Evolutionary conservation across 2,329 filamentous ascomycete genomes (phyloP), one percentile per base, ranked within the genome.

Genomic region (Parastagonospora avenae): DNA sequence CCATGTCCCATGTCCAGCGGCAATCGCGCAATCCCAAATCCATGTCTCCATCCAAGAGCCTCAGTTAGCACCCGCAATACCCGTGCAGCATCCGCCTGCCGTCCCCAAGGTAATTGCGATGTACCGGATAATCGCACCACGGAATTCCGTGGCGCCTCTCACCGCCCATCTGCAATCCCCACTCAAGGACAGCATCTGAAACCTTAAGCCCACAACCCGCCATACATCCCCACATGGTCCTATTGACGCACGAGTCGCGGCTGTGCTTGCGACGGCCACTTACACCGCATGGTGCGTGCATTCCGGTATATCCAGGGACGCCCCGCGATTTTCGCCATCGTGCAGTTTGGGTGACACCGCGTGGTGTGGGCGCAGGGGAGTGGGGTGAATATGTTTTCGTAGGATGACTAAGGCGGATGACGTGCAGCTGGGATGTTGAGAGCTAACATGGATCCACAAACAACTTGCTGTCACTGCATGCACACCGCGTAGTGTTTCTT

Each of bases 401-500:
- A 19, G 28, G 40, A 33, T 48, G 42, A 52, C 55, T 48, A 55
- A 51, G 46, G 39, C 42, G 30, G 15, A 50, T 54, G 57, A 60
- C 52, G 48, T 56, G 55, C 52, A 56, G 48, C 49, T 37, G 42
- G 44, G 45, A 48, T 50, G 39, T 54, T 48, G 44, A 44, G 41
- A 42, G 39, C 29, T 46, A 39, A 40, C 40, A 29, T 47, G 49
- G 32, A 11, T 44, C 40, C 42, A 36, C 42, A 28, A 44, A 33
- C 16, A 35, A 14, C 12, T 28, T 10, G 50, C 46, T 58, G 57
- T 59, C 59, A 60, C 52, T 30, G 55, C 50, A 53, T 47, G 36
- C 49, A 46, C 42, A 43, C 16, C 27, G 39, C 30, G 24, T 27
- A 16, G 12, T 12, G 12, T 14, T 14, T 10, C 24, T 36, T 12